Evolutionary conservation across 306 rosid species (phyloP), one percentile per base, ranked within the genome.

Genomic region (Luffa acutangula): DNA sequence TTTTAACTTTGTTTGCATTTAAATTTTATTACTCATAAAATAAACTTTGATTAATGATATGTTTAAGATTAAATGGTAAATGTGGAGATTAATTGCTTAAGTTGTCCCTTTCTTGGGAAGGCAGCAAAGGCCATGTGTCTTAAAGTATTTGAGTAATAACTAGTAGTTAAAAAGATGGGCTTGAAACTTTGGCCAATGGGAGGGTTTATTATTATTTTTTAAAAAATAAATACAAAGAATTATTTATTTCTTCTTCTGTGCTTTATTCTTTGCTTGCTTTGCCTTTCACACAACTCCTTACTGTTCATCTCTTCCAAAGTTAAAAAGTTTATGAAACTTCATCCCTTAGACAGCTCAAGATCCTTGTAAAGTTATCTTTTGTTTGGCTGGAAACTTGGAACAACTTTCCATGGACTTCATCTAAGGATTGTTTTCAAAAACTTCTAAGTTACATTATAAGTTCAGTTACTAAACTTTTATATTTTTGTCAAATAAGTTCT

Each of bases 51-150:
- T 17, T 53, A 5, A 52, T 4, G 57, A 52, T 52, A 18, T 56
- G 25, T 18, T 56, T 56, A 56, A 56, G 18, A 56, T n/a, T 2
- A 5, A n/a, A 56, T 49, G 54, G 54, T 15, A 5, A 15, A 53
- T 49, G 17, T 2, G 4, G 15, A 49, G 65, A 37, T 1, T 4
- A 37, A 65, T 67, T 25, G 15, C 20, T 71, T 21, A 12, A 3
- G n/a, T 20, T 73, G 59, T 73, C 77, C 77, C 77, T 73, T 73
- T 48, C 77, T 73, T 73, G 60, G 77, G 37, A 49, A 36, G 59
- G 77, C 77, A 73, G 77, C 58, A 73, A 73, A 73, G 77, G 4
- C 76, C 46, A 70, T 43, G 56, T 20, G 18, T n/a, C 48, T 7
- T 42, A 70, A 70, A 67, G 43, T 31, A 12, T 6, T 15, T 41